These are phyloP conservation scores for Chamaenerion angustifolium DNA, from an alignment of 345 rosid genomes.

Conservation along the genomic window DNA sequence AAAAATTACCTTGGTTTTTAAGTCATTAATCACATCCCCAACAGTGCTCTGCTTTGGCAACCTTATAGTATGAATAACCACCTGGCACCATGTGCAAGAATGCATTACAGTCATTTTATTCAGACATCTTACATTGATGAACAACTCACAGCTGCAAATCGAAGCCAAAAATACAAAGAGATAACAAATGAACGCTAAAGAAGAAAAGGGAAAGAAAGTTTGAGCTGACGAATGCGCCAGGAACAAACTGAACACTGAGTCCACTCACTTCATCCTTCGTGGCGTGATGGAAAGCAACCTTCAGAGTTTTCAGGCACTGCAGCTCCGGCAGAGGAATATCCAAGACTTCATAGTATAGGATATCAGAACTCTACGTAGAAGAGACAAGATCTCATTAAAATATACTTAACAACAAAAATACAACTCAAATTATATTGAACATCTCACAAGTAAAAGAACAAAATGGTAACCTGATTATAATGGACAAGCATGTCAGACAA, in stretches of 20 bases:
- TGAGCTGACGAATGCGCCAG: constrained; percentile 12
- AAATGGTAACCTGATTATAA: constrained; percentile 46
- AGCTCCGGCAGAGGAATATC: constrained; percentile 73
- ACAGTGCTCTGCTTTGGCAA: constrained; percentile 64
- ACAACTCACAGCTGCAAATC: no score
- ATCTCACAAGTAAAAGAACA: constrained; percentile 4
- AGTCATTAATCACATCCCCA: constrained; percentile 57
- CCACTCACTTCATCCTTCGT: constrained; percentile 50
- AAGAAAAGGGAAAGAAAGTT: constrained; percentile 5
- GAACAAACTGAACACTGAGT: neutral
- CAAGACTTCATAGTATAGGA: constrained; percentile 63
- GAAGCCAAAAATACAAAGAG: no score
- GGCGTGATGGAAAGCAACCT: constrained; percentile 64
- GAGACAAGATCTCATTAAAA: constrained; percentile 1
- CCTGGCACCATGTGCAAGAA: constrained; percentile 15
- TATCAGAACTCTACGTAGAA: constrained; percentile 44
- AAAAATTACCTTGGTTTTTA: constrained; percentile 38
- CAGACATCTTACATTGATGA: neutral
- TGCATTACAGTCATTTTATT: constrained; percentile 8
- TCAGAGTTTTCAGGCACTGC: constrained; percentile 54
- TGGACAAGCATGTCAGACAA: constrained; percentile 62
- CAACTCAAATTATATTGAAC: neutral
- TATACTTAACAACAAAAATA: constrained; percentile 6
- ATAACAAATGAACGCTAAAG: neutral
- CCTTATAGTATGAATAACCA: constrained; percentile 45